Percentiles rank a stretch among this genome's conserved stretches.
Evolutionary conservation across 2,329 filamentous ascomycete species (phyloP).

Genomic region (Xylaria sp.): DNA sequence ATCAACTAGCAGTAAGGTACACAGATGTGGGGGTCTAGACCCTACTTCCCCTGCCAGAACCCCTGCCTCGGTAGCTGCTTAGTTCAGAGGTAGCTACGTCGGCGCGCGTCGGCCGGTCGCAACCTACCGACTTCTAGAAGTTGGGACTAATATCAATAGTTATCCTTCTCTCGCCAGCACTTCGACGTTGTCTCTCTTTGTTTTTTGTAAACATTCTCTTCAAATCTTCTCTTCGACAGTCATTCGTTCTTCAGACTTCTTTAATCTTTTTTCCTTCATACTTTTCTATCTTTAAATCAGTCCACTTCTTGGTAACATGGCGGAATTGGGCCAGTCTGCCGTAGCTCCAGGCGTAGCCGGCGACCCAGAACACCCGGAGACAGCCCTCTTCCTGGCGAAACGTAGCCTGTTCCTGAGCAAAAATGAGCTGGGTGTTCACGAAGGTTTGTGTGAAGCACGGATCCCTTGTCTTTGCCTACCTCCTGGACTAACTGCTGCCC

Average conservation of each 20-base stretch:
- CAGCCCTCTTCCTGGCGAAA: constrained; percentile 25
- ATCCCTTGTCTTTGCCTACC: neutral
- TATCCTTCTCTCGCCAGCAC: neutral
- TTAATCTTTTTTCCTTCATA: neutral
- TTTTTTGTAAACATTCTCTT: neutral
- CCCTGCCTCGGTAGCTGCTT: neutral
- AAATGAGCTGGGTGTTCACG: constrained; percentile 21
- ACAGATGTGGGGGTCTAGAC: too few species aligned
- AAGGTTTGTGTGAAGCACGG: constrained; percentile 20
- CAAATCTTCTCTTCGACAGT: constrained; percentile 20
- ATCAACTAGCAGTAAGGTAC: too few species aligned
- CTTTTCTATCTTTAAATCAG: constrained; percentile 4
- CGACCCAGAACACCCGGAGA: neutral
- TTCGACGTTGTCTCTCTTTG: constrained; percentile 10
- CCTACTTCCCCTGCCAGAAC: too few species aligned
- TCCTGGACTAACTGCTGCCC: constrained; percentile 4
- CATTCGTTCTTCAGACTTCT: constrained; percentile 30
- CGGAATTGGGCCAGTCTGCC: constrained; percentile 9
- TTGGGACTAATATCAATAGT: too few species aligned
- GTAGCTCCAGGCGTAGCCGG: neutral
- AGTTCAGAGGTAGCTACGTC: neutral
- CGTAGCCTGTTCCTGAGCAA: constrained; percentile 13
- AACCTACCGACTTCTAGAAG: neutral
- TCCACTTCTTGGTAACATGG: constrained; percentile 14
- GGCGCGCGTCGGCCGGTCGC: neutral